Conservation (phyloP, 2,329 filamentous ascomycete species). For the Exophiala alcalophila region DNA sequence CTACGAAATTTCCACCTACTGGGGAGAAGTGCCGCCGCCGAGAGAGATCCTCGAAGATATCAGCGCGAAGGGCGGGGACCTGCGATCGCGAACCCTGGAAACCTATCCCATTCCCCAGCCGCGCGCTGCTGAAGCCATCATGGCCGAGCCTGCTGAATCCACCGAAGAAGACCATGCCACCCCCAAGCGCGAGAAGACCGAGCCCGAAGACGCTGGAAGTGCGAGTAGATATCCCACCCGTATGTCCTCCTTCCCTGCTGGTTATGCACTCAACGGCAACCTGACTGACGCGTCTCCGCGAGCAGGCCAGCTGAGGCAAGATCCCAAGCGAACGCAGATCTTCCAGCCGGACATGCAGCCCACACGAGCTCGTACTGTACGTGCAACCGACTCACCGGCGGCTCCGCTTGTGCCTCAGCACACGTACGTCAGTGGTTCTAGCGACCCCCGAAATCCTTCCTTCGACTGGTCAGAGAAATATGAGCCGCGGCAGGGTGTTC, state of each 20-base stretch:
- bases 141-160: slow-evolving; percentile 36
- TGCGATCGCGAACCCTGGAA: slow-evolving; percentile 75
- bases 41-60: slow-evolving; percentile 81
- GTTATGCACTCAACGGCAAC: background rate
- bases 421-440: slow-evolving; percentile 39
- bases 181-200: slow-evolving; percentile 52
- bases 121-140: slow-evolving; percentile 23
- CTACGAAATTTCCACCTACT: slow-evolving; percentile 76
- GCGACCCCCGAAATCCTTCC: slow-evolving; percentile 48
- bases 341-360: slow-evolving; percentile 77
- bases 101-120: slow-evolving; percentile 60
- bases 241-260: slow-evolving; percentile 7
- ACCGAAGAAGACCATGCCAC: slow-evolving; percentile 47
- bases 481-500: slow-evolving; percentile 62
- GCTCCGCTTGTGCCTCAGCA: slow-evolving; percentile 30
- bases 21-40: slow-evolving; percentile 77
- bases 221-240: slow-evolving; percentile 36
- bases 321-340: slow-evolving; percentile 78
- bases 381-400: slow-evolving; percentile 43
- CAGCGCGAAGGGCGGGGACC: slow-evolving; percentile 73
- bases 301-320: slow-evolving; percentile 61
- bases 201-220: slow-evolving; percentile 49
- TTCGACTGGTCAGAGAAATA: slow-evolving; percentile 58
- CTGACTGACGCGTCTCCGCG: slow-evolving; percentile 10
- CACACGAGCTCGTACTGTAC: slow-evolving; percentile 58